Conservation (phyloP, 805 yeast genomes). For the Saturnispora diversa region DNA sequence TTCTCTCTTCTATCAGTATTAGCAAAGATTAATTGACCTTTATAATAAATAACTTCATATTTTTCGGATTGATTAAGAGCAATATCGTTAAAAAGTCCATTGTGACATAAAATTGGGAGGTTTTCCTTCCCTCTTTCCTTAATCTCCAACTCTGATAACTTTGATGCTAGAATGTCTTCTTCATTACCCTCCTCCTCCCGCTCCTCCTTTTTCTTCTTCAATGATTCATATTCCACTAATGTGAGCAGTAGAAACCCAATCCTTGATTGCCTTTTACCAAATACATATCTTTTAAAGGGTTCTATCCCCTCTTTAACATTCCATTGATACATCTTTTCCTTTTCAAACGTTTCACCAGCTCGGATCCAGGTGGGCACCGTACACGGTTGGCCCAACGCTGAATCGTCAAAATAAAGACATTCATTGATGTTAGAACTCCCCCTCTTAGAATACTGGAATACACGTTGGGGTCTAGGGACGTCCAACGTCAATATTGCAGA, state of each 20-base stretch:
- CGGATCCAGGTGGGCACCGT: no score
- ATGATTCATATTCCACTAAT: conserved; percentile 8
- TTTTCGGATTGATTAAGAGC: neutral
- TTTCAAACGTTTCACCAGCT: no score
- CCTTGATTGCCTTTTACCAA: conserved; percentile 5
- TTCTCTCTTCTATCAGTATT: conserved; percentile 8
- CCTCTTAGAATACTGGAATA: no score
- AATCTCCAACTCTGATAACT: neutral
- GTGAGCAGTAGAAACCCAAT: conserved; percentile 6
- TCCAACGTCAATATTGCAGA: no score
- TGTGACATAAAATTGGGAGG: conserved; percentile 11
- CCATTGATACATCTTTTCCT: no score
- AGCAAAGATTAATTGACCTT: conserved; percentile 10
- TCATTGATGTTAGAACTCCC: no score
- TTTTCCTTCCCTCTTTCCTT: no score
- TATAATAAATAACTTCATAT: conserved; percentile 10
- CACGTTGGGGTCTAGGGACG: no score
- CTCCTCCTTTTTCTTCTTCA: neutral
- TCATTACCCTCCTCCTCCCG: no score
- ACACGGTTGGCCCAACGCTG: no score
- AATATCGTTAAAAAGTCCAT: conserved; percentile 12
- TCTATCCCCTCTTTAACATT: neutral
- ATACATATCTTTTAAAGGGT: neutral
- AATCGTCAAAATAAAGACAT: no score
- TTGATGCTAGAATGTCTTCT: neutral